Evolutionary conservation across 176 grass and related monocot genomes (phyloP), one percentile per base, ranked within the genome.

Genomic region (Tillandsia fasciculata): DNA sequence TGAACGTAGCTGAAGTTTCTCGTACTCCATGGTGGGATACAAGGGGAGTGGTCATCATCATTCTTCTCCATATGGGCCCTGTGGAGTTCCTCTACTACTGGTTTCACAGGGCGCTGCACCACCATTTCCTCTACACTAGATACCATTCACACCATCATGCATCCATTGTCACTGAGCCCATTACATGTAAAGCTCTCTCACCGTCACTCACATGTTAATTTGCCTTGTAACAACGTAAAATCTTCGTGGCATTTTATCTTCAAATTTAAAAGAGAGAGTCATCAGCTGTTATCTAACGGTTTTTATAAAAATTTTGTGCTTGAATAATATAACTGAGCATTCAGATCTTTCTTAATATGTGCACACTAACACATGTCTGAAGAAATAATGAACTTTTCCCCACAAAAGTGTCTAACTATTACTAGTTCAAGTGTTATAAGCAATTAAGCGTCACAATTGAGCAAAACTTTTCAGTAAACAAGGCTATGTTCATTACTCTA

Each of bases 21-120:
- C 51, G 80, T 63, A 1, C 86, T 69, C 91, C 87, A 48, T 73
- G 79, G 66, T 96, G 88, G 91, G 64, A 81, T 29, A 18, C 77
- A 0, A 81, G 91, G 18, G 88, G 91, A 3, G 80, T 67, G 2
- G n/a, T 86, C 12, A 10, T 91, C 10, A 72, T 76, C 13, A 67
- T 66, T 48, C 67, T 96, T 12, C 76, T 87, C 9, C 88, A 91
- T 65, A 70, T 64, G 2, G 85, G 88, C 3, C 88, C 93, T 0
- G 93, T 97, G 0, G 93, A 96, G 88, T 96, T 96, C 82, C 79
- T 96, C 59, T 96, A 96, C 79, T 96, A 96, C 83, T 96, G 93
- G 93, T 51, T 96, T 64, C 86, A 96, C 80, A 85, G 88, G 20
- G 88, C 86, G 2, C 78, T 96, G 70, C 92, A 96, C 76, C 92